Conservation (phyloP, 305 asterid genomes). For the Fraxinus greggii region DNA sequence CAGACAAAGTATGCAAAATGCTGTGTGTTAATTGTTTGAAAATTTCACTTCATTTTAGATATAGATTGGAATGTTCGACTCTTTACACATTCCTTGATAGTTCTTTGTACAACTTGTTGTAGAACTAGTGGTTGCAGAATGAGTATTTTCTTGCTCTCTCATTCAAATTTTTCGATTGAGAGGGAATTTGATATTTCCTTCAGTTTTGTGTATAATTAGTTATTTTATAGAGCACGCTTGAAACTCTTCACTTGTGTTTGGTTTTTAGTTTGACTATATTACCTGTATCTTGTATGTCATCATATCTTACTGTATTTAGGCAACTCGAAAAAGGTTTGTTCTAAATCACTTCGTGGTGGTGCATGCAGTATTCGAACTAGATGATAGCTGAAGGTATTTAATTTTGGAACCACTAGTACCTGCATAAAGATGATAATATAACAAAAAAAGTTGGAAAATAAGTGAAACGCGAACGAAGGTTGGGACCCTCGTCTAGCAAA, state of each 20-base stretch:
- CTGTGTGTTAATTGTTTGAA: constrained; percentile 19
- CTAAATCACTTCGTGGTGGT: neutral
- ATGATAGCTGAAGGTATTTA: no score
- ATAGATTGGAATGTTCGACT: constrained; percentile 26
- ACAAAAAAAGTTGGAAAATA: no score
- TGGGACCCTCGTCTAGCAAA: no score
- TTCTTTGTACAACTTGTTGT: constrained; percentile 36
- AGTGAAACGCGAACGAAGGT: no score
- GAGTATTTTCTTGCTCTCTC: constrained; percentile 27
- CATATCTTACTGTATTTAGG: neutral
- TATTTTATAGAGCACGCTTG: neutral
- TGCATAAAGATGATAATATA: no score
- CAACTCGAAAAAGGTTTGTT: neutral
- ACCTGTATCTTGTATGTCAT: neutral
- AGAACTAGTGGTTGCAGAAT: constrained; percentile 36
- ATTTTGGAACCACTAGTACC: no score
- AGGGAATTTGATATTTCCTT: neutral
- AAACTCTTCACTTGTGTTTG: neutral
- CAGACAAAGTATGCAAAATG: neutral
- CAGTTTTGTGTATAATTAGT: neutral
- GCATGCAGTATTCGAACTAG: no score
- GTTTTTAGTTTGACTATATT: neutral
- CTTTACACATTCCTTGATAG: constrained; percentile 25
- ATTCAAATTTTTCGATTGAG: neutral
- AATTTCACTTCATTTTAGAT: constrained; percentile 22